These are phyloP conservation scores for Themeda triandra DNA, from an alignment of 176 grass and related monocot genomes.

Conservation along the genomic window DNA sequence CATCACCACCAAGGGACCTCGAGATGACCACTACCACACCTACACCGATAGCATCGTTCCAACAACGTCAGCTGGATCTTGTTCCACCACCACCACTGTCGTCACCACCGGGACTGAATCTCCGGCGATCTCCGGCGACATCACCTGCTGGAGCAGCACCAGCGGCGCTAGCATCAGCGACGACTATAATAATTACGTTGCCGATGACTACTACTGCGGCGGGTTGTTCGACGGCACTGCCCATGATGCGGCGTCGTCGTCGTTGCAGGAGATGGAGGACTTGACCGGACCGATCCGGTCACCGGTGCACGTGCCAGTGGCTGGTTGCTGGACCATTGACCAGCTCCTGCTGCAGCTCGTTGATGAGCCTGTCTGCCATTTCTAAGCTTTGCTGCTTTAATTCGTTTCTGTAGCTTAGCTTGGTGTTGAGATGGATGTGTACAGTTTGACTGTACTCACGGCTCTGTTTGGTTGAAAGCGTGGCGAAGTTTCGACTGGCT, in stretches of 20 bases:
- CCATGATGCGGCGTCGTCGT: not conserved
- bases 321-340: conserved; percentile 1
- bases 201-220: not conserved
- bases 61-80: not conserved
- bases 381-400: not conserved
- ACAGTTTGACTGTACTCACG: not conserved
- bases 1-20: not conserved
- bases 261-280: conserved; percentile 16
- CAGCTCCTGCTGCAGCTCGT: not conserved
- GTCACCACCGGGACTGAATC: not conserved
- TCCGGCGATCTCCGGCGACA: conserved; percentile 11
- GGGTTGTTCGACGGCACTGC: not conserved
- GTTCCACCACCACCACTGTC: too few species aligned
- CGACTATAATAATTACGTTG: not conserved
- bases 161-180: not conserved
- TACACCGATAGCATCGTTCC: not conserved
- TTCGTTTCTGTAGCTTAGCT: too few species aligned
- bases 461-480: too few species aligned
- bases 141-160: conserved; percentile 10
- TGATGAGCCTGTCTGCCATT: not conserved
- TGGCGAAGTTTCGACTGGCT: too few species aligned
- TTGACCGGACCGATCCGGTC: conserved; percentile 38
- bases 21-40: too few species aligned
- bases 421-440: not conserved
- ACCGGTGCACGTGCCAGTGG: conserved; percentile 17